Evolutionary conservation across 2,329 filamentous ascomycete genomes (phyloP), one percentile per base, ranked within the genome.

Genomic region (Sporothrix dimorphospora): DNA sequence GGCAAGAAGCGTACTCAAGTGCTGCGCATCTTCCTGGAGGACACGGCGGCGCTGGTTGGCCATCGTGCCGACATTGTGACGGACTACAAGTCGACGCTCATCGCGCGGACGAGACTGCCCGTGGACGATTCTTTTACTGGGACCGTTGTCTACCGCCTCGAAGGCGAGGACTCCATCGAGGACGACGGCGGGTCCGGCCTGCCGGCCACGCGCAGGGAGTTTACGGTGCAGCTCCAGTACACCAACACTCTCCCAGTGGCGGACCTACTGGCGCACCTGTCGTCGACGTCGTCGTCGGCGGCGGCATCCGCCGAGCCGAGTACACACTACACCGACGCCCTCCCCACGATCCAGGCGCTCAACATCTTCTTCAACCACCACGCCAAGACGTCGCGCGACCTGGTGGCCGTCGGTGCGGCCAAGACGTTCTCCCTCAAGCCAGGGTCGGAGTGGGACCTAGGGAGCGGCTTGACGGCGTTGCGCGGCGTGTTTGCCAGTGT

Each of bases 261-360:
- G 1, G 73, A 75, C 1, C 73, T 81, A 12, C 71, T 77, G 1
- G 71, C 77, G 0, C 79, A 79, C 51, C 73, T 81, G 19, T 75
- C 75, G 0, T 79, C 79, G 1, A 78, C 77, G 1, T 24, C 53
- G 53, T 34, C 57, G 12, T 21, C 57, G 16, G 14, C 57, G 1
- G 57, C 34, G 2, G 34, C 59, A 6, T 3, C 38, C 4, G 42
- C 40, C 74, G 76, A 68, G 27, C 74, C 16, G 72, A 74, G 1
- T 71, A 68, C 11, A 53, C 40, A 11, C 67, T 74, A 74, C 14
- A 65, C 38, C 1, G 76, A 77, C 40, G 78, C 79, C 73, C 71
- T 76, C 21, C 75, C 77, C 8, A 76, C 94, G 27, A 84, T 94
- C 1, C 94, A 93, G 80, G 93, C 91, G 2, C 80, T 94, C 74